Base-by-base conservation (phyloP, 208 protist genomes). In the Phytomonas serpens region DNA sequence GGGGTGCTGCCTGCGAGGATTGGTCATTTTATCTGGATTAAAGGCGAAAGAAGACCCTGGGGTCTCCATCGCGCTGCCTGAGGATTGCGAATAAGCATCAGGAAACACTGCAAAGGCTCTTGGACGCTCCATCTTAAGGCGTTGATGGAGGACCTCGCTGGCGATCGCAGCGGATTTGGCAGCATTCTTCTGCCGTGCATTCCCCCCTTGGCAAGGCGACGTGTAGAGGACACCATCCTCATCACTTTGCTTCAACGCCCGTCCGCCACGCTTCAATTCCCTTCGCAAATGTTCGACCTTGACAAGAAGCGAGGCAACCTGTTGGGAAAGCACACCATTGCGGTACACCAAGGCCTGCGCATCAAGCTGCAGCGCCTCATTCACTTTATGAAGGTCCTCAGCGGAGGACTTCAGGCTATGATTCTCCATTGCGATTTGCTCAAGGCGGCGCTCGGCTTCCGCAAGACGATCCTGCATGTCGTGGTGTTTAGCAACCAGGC, bases 281-380 rank as follows among this genome's bases (percentile, higher is more conserved):
- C 78, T 74, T 16, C 70, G 68, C 64, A 84, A 73, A 36, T 33
- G 70, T 62, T 93, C 82, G 3, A 85, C 72, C 63, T 82, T 79
- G 32, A 86, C 83, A 7, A 93, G 69, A 29, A 93, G 74, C 7
- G 88, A 93, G 31, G 80, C 74, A 30, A 93, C 75, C 47, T 93
- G 88, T 71, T 93, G 86, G 0, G 83, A 81, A n/a, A 93, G 80
- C 2, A 93, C 84, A 33, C 68, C 67, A 75, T 91, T 93, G n/a
- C 85, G 83, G 65, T 84, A 93, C 27, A 74, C 72, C 74, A 93
- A 63, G 16, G 82, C 73, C 77, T 89, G 80, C 64, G 83, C 79
- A 51, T 93, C 88, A 10, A 66, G 67, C 4, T 83, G 78, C 14
- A 91, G 70, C 13, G 73, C 74, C n/a, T 77, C 74, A 61, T 82